These are phyloP conservation scores for Bipolaris bicolor DNA, from an alignment of 2,329 filamentous ascomycete genomes.

Conservation along the genomic window DNA sequence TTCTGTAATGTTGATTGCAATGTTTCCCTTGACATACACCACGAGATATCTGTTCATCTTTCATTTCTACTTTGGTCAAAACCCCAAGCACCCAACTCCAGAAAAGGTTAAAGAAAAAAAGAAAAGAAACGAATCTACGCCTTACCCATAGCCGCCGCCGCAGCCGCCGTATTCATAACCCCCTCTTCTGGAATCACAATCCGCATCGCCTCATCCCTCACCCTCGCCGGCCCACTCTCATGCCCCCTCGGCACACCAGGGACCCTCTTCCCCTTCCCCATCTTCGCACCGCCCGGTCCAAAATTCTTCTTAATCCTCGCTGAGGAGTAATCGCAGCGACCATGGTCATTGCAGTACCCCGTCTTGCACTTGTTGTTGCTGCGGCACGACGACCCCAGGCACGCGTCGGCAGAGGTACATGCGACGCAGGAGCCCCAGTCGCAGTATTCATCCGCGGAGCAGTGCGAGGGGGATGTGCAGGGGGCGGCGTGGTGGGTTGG, in stretches of 20 bases:
- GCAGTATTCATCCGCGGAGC: slow-evolving; percentile 36
- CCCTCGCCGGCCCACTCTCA: slow-evolving; percentile 39
- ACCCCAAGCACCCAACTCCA: not conserved
- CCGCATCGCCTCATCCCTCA: slow-evolving; percentile 39
- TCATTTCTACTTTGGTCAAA: not conserved
- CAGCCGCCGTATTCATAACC: slow-evolving; percentile 30
- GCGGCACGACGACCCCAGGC: slow-evolving; percentile 35
- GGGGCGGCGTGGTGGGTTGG: slow-evolving; percentile 26
- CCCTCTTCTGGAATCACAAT: slow-evolving; percentile 34
- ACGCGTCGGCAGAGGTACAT: slow-evolving; percentile 26
- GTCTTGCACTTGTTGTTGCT: slow-evolving; percentile 42
- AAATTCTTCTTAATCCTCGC: slow-evolving; percentile 21
- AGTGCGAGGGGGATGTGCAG: slow-evolving; percentile 33
- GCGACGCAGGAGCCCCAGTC: slow-evolving; percentile 36
- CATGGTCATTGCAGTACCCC: slow-evolving; percentile 39
- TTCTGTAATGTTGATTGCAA: too few relatives aligned
- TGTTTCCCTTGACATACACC: too few relatives aligned
- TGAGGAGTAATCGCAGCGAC: slow-evolving; percentile 37
- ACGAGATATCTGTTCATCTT: not conserved
- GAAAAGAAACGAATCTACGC: not conserved
- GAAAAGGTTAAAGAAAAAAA: too few relatives aligned
- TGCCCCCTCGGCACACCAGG: slow-evolving; percentile 28
- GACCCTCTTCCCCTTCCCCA: slow-evolving; percentile 25
- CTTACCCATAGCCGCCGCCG: not conserved
- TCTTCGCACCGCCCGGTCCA: slow-evolving; percentile 30